Conservation (phyloP, 148 eudicot species). For the Vaccinium macrocarpon region DNA sequence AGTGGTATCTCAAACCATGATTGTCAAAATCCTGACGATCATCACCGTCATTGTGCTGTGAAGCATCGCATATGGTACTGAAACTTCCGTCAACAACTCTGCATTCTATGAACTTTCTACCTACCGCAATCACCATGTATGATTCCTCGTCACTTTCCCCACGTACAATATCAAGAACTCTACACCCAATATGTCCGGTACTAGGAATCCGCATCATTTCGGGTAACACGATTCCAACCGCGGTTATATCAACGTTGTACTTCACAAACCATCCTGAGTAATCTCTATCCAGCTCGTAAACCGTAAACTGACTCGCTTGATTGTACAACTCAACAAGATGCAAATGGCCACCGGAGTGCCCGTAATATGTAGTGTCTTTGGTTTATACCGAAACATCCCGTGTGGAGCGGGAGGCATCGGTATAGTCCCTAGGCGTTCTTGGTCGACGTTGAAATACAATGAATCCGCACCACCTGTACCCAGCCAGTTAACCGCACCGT, state of each 20-base stretch:
- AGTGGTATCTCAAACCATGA: too few species aligned
- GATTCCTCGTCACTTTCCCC: too few species aligned
- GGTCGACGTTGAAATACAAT: conserved; percentile 8
- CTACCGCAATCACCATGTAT: too few species aligned
- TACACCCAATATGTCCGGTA: too few species aligned
- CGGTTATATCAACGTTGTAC: conserved; percentile 13
- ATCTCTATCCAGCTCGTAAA: conserved; percentile 20
- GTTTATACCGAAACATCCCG: not conserved
- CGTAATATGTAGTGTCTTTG: not conserved
- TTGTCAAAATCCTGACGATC: too few species aligned
- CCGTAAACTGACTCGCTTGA: not conserved
- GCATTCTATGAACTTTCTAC: too few species aligned
- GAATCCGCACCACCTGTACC: not conserved
- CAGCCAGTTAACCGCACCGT: conserved; percentile 17
- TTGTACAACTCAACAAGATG: conserved; percentile 2
- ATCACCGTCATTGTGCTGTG: too few species aligned
- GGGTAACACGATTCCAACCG: not conserved
- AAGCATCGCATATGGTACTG: too few species aligned
- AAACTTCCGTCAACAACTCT: too few species aligned
- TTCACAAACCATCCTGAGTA: conserved; percentile 23
- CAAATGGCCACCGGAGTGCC: conserved; percentile 6
- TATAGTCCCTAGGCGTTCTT: conserved; percentile 2
- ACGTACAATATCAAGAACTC: too few species aligned
- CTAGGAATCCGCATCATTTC: not conserved
- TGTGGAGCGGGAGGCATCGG: not conserved